These are phyloP conservation scores for Exidia glandulosa DNA, from an alignment of 768 basidiomycete genomes.

Conservation along the genomic window DNA sequence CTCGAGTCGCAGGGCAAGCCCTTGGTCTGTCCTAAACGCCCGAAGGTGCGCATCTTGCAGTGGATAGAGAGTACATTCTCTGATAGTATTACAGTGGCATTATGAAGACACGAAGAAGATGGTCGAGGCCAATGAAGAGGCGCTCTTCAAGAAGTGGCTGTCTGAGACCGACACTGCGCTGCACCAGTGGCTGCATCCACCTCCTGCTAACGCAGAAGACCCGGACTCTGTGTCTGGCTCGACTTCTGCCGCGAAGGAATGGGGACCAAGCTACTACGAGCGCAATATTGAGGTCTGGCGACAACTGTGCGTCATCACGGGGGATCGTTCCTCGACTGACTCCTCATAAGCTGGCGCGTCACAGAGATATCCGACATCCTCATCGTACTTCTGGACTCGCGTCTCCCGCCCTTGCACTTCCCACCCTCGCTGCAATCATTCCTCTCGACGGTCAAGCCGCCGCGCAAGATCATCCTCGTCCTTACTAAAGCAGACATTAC, in stretches of 20 bases:
- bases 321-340: not conserved
- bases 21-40: slow-evolving; percentile 50
- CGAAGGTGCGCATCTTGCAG: slow-evolving; percentile 31
- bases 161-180: slow-evolving; percentile 48
- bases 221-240: too few relatives aligned
- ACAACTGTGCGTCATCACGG: slow-evolving; percentile 63
- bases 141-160: slow-evolving; percentile 71
- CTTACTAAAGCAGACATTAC: slow-evolving; percentile 85
- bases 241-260: too few relatives aligned
- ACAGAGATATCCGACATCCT: slow-evolving; percentile 85
- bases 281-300: slow-evolving; percentile 91
- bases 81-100: slow-evolving; percentile 37
- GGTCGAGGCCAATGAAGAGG: slow-evolving; percentile 86
- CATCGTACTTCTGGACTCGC: slow-evolving; percentile 77
- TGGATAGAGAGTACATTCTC: not conserved
- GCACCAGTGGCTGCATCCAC: slow-evolving; percentile 34
- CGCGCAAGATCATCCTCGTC: slow-evolving; percentile 53
- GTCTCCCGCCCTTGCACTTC: slow-evolving; percentile 80
- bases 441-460: slow-evolving; percentile 27
- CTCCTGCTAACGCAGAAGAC: not conserved
- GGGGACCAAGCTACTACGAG: slow-evolving; percentile 63
- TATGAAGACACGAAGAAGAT: slow-evolving; percentile 81
- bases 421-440: slow-evolving; percentile 67
- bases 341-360: slow-evolving; percentile 68
- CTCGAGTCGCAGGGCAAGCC: slow-evolving; percentile 15